Evolutionary conservation across 345 rosid genomes (phyloP), one percentile per base, ranked within the genome.

Genomic region (Limnanthes douglasii): DNA sequence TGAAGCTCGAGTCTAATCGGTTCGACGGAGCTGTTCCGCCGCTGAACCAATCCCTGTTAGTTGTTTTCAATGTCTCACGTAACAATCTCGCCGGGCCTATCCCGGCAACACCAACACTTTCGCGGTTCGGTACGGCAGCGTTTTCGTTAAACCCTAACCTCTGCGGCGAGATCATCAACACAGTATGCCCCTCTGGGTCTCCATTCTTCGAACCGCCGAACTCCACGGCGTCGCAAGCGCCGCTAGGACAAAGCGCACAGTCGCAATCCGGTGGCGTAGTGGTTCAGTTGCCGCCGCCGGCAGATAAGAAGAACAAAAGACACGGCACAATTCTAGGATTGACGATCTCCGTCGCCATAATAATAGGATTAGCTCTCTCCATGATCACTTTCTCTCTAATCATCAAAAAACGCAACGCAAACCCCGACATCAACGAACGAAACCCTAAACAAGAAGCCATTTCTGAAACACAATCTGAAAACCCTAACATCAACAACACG

Each of bases 81-180:
- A 90, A 90, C 61, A 66, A 79, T 28, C 73, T 90, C 21, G 68
- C 76, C 18, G 95, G 98, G 0, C 15, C 56, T 0, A 56, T 90
- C 27, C 95, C 98, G 0, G 34, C 37, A 1, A 90, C 98, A 5
- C 57, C 71, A 4, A 68, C 94, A 9, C 62, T 84, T 1, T 57
- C 75, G 5, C 60, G 73, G 54, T 79, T 90, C 39, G 73, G 26
- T 3, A 18, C 72, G 35, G 48, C 88, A 27, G 45, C 95, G 48
- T 84, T 80, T 38, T 45, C 30, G 5, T 40, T 41, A 14, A 84
- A 90, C 51, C 82, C 80, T n/a, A 55, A 61, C 17, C 72, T 90
- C 15, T 90, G 98, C 54, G 95, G 98, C 0, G 82, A 72, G 85
- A 53, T 77, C 4, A 60, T 80, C 4, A 70, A 77, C 34, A 56